Evolutionary conservation across 2,329 filamentous ascomycete species (phyloP), one percentile per base, ranked within the genome.

Genomic region (Leptographium lundbergii): DNA sequence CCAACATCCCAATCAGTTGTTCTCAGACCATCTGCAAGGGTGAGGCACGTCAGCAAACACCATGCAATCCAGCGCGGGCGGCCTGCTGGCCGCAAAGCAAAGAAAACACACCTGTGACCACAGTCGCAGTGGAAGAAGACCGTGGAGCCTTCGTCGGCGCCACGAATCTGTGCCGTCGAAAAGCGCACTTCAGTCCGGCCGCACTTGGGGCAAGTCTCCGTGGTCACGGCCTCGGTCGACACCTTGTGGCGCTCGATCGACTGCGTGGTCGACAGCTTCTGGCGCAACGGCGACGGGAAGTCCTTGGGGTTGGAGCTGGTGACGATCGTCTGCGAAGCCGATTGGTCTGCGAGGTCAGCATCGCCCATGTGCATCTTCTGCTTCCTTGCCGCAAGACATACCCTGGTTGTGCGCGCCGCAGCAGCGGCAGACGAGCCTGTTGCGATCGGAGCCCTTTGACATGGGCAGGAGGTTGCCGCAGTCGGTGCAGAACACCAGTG

Each of bases 91-190:
- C 39, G 13, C 17, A 42, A 19, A 14, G 14, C 13, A 42, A 6
- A 42, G 6, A 24, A 51, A 29, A 72, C 84, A 66, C 75, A 77
- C 60, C 75, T 77, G 66, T 59, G 27, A 10, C 89, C 89, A 70
- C 91, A 96, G 60, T 91, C 84, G 74, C 91, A 96, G 61, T 80
- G 86, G 74, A 90, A 96, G 68, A 96, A 95, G 58, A 96, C 83
- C 0, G 92, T 96, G 64, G 87, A 89, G 62, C 94, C 94, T 82
- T 97, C 92, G 71, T 99, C 94, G 58, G 92, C 94, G 77, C 91
- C 86, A 66, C 92, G 86, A 67, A 96, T 75, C 71, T 99, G 94
- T 61, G 90, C 83, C 3, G 87, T 87, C 56, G 89, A 88, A 71
- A 86, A 97, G 66, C 85, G 87, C 72, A 97, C 90, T 69, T 95